These are phyloP conservation scores for Apophysomyces ossiformis DNA, from an alignment of 371 early-diverging fungal species.

Conservation along the genomic window DNA sequence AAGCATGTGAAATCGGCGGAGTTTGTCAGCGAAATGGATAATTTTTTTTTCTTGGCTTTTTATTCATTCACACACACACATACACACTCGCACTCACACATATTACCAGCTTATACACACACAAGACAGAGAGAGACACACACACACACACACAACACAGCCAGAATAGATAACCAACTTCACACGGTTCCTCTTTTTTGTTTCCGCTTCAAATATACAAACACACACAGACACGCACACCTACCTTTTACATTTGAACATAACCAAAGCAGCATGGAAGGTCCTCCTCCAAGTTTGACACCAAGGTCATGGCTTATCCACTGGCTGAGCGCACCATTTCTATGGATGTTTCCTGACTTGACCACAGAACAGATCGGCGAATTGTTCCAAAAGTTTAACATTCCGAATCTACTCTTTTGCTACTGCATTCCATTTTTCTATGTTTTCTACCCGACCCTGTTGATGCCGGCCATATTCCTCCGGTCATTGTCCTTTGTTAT, in stretches of 20 bases:
- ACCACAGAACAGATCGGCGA: conserved; percentile 25
- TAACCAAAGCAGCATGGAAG: conserved; percentile 5
- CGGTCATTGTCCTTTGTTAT: conserved; percentile 44
- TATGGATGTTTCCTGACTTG: conserved; percentile 13
- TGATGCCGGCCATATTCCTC: conserved; percentile 56
- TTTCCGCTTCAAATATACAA: neutral
- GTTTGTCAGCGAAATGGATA: too few relatives aligned
- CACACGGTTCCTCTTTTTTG: too few relatives aligned
- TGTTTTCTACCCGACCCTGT: conserved; percentile 48
- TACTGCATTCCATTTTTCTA: conserved; percentile 55
- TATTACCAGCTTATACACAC: too few relatives aligned
- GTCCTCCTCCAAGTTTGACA: neutral
- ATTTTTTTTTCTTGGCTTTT: conserved; percentile 7
- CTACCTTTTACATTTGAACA: neutral
- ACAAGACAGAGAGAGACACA: too few relatives aligned
- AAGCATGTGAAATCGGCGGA: too few relatives aligned
- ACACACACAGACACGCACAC: neutral
- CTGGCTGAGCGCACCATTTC: neutral
- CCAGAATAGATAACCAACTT: too few relatives aligned
- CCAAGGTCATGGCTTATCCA: neutral
- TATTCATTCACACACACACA: conserved; percentile 14
- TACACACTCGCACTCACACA: neutral
- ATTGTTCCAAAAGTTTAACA: conserved; percentile 45
- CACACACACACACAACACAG: too few relatives aligned
- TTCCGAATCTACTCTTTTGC: conserved; percentile 50